Evolutionary conservation across 1,284 basidiomycete species (phyloP).

Genomic region (Rhodotorula sp.): DNA sequence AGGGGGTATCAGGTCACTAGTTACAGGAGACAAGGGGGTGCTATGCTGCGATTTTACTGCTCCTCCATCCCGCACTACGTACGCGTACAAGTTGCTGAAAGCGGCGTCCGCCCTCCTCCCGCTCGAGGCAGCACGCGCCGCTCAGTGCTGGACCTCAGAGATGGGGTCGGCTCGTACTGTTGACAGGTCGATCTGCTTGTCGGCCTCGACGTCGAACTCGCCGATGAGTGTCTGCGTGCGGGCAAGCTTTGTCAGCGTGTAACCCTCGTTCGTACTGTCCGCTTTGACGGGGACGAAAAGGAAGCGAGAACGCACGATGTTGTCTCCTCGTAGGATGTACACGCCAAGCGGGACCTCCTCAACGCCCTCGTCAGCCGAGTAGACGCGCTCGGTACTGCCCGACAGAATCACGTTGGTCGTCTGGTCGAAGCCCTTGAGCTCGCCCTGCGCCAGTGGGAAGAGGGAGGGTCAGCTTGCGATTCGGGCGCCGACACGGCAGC

Average conservation of each 20-base stretch:
- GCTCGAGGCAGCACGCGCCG: too few species aligned
- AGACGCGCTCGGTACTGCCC: constrained; percentile 86
- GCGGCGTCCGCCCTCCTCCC: neutral
- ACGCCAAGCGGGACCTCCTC: constrained; percentile 94
- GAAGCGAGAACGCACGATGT: constrained; percentile 67
- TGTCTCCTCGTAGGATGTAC: constrained; percentile 96
- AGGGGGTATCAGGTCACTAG: too few species aligned
- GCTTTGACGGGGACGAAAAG: neutral
- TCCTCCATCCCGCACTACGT: neutral
- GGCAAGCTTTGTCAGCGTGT: neutral
- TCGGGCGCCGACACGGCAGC: neutral
- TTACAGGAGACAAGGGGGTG: too few species aligned
- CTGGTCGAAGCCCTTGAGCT: constrained; percentile 85
- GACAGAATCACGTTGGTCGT: constrained; percentile 90
- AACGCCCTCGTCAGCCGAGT: constrained; percentile 83
- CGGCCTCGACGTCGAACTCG: constrained; percentile 82
- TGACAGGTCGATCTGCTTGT: constrained; percentile 74
- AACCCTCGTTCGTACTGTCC: neutral
- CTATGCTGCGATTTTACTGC: too few species aligned
- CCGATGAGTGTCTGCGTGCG: constrained; percentile 71
- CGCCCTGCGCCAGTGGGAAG: constrained; percentile 60
- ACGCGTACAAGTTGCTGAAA: neutral
- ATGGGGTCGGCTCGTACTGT: constrained; percentile 85
- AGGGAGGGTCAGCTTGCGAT: neutral
- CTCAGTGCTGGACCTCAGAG: constrained; percentile 38